Evolutionary conservation across 768 basidiomycete species (phyloP), one percentile per base, ranked within the genome.

Genomic region (Phylloporus sp.): DNA sequence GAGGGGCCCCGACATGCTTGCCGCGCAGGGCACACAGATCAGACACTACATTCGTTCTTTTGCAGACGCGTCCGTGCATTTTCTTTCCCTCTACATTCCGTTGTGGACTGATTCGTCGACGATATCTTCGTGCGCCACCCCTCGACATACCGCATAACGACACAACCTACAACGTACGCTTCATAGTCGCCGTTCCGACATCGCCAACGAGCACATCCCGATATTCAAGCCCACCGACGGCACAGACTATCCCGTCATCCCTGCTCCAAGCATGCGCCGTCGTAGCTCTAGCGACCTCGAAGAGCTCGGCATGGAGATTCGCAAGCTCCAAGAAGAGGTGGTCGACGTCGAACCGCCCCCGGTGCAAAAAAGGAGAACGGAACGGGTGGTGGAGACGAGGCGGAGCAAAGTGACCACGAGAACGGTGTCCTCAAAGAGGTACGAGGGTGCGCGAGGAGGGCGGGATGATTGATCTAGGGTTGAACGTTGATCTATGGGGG

Each of bases 151-250:
- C 27, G 22, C 22, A 23, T 20, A 9, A 50, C n/a, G n/a, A n/a
- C n/a, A n/a, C n/a, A n/a, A n/a, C n/a, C n/a, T n/a, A n/a, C n/a
- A n/a, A n/a, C n/a, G n/a, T n/a, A n/a, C n/a, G n/a, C n/a, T n/a
- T n/a, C n/a, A n/a, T 57, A 86, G 84, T 29, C 87, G 88, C 42
- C 80, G 80, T 18, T 79, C 80, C 28, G 87, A 90, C 66, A 58
- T 84, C 21, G 71, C 73, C 38, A 90, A 90, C 67, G 87, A 90
- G 61, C 82, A 84, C 46, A 65, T 90, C 17, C 88, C 87, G 3
- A 67, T 71, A 46, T 79, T 79, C 67, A 65, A 75, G 54, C 61
- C 70, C 41, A 35, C 44, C 23, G 49, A 59, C 34, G 39, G 54
- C 53, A 53, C 46, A 34, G 59, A 69, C 13, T 65, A 69, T 27